Conservation (phyloP, 2,329 filamentous ascomycete species). For the Clarireedia homoeocarpa region DNA sequence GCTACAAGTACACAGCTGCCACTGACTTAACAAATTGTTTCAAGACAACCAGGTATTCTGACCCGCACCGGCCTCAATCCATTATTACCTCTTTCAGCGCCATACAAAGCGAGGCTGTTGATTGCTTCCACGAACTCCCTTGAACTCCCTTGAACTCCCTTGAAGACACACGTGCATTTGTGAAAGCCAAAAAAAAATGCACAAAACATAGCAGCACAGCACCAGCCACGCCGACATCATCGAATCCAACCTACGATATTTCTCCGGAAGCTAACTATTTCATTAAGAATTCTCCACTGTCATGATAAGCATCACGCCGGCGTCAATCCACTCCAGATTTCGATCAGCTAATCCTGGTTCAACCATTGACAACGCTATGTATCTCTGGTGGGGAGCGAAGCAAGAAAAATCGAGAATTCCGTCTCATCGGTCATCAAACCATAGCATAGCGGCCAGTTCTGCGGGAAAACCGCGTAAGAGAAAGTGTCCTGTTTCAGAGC, state of each 20-base stretch:
- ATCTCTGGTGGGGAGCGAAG: background rate
- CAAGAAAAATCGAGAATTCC: background rate
- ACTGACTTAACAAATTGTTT: conserved; percentile 1
- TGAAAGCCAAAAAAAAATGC: background rate
- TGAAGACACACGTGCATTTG: conserved; percentile 6
- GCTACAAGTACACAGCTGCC: background rate
- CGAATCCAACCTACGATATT: conserved; percentile 5
- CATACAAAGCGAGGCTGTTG: background rate
- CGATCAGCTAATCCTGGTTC: background rate
- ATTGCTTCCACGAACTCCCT: background rate
- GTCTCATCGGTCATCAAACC: background rate
- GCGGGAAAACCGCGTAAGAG: conserved; percentile 1
- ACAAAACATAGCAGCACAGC: background rate
- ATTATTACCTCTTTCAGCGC: background rate
- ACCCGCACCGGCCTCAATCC: background rate
- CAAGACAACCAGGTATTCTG: background rate
- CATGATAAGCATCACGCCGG: conserved; percentile 5
- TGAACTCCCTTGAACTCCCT: background rate
- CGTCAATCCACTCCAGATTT: conserved; percentile 5
- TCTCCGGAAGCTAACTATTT: conserved; percentile 1
- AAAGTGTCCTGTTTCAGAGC: background rate
- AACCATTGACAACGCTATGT: background rate
- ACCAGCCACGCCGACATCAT: conserved; percentile 2
- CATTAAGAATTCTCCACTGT: background rate
- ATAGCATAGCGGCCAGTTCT: background rate